Percentiles rank a stretch among this genome's conserved stretches.
Evolutionary conservation across 2,329 filamentous ascomycete species (phyloP).

Genomic region (Leptographium lundbergii): DNA sequence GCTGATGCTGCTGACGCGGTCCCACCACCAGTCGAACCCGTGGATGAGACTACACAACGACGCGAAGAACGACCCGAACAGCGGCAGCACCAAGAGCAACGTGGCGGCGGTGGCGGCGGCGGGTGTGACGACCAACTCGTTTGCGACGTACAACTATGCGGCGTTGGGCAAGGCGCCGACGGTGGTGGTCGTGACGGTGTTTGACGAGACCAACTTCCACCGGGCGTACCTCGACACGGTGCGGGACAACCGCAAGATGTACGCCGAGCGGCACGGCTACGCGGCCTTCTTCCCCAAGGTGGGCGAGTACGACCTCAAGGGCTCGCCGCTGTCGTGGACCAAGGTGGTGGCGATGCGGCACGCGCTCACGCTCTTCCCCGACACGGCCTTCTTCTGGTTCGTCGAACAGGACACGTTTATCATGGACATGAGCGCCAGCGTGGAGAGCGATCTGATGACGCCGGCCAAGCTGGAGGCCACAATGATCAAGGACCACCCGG

Average conservation of each 20-base stretch:
- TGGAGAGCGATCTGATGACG: constrained; percentile 61
- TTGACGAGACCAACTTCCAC: constrained; percentile 56
- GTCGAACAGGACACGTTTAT: constrained; percentile 77
- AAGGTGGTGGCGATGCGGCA: constrained; percentile 79
- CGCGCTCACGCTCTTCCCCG: constrained; percentile 67
- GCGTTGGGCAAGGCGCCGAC: constrained; percentile 42
- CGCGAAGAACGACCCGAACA: constrained; percentile 2
- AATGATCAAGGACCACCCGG: constrained; percentile 75
- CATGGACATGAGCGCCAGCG: constrained; percentile 62
- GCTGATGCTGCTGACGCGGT: constrained; percentile 45
- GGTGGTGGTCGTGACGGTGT: constrained; percentile 72
- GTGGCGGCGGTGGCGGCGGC: not conserved
- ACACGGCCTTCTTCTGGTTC: constrained; percentile 74
- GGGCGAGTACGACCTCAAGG: constrained; percentile 60
- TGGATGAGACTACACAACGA: constrained; percentile 9
- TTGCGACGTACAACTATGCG: constrained; percentile 13
- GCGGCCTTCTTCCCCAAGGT: constrained; percentile 67
- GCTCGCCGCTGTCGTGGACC: constrained; percentile 53
- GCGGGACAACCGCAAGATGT: constrained; percentile 69
- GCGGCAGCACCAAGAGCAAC: constrained; percentile 1
- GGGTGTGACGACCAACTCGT: constrained; percentile 4
- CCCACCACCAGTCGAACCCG: constrained; percentile 5
- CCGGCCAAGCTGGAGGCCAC: constrained; percentile 53
- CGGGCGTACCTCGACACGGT: constrained; percentile 59
- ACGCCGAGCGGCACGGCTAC: constrained; percentile 82